Percentiles rank a stretch among this genome's conserved stretches.
These are phyloP conservation scores for Cystoisospora suis DNA, from an alignment of 169 alveolate species.

Conservation along the genomic window DNA sequence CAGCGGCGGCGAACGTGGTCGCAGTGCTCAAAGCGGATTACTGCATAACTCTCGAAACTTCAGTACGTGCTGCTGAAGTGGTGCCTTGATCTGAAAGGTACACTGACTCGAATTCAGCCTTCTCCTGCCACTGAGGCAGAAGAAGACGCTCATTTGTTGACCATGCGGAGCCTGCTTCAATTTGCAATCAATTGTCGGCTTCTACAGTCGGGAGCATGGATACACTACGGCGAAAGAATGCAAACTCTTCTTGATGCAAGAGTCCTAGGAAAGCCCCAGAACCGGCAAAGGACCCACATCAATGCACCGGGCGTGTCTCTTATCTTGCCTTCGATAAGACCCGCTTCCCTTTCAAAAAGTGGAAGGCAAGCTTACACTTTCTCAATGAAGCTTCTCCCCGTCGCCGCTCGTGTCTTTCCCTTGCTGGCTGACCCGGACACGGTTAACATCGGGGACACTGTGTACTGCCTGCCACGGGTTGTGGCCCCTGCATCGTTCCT, in stretches of 20 bases:
- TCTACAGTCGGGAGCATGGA: conserved; percentile 6
- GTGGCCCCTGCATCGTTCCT: background rate
- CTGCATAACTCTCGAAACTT: background rate
- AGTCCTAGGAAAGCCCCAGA: background rate
- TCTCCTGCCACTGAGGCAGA: background rate
- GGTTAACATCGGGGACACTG: background rate
- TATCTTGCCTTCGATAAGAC: background rate
- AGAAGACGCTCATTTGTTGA: background rate
- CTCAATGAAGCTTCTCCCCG: background rate
- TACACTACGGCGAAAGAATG: background rate
- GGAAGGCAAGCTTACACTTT: background rate
- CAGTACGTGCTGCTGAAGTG: background rate
- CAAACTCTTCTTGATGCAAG: conserved; percentile 1
- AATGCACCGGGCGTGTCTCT: conserved; percentile 26
- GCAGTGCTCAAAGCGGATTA: background rate
- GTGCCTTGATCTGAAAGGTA: background rate
- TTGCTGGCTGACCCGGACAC: background rate
- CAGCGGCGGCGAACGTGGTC: background rate
- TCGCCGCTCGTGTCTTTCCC: background rate
- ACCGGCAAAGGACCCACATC: background rate
- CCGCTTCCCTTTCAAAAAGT: background rate
- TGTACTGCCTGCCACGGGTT: background rate
- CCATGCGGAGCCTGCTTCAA: background rate
- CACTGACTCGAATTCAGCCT: background rate
- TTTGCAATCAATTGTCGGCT: background rate